These are phyloP conservation scores for Tetrapyrgos nigripes DNA, from an alignment of 1,284 basidiomycete genomes.

Conservation along the genomic window DNA sequence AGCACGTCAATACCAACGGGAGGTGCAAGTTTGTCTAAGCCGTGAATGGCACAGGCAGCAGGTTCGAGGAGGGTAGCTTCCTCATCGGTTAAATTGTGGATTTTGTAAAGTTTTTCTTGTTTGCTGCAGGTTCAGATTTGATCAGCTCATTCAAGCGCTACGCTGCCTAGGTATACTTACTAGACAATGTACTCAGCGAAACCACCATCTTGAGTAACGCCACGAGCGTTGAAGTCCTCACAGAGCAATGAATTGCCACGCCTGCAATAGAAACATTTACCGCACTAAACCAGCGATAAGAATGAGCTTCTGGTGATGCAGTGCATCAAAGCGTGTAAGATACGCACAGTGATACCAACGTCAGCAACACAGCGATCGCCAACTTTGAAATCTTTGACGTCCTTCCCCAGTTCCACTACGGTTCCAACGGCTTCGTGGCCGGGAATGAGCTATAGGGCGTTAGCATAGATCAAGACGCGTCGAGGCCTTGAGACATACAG, in stretches of 20 bases:
- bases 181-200: slow-evolving; percentile 83
- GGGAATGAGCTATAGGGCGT: slow-evolving; percentile 62
- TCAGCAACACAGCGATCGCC: slow-evolving; percentile 82
- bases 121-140: slow-evolving; percentile 42
- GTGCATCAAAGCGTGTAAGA: too few relatives aligned
- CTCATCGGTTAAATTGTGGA: slow-evolving; percentile 84
- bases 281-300: slow-evolving; percentile 52
- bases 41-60: slow-evolving; percentile 90
- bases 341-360: slow-evolving; percentile 55
- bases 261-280: slow-evolving; percentile 79
- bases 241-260: slow-evolving; percentile 72
- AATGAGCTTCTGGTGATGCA: background rate
- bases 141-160: background rate
- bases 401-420: slow-evolving; percentile 69
- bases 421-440: slow-evolving; percentile 80
- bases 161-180: slow-evolving; percentile 44
- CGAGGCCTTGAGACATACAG: slow-evolving; percentile 39
- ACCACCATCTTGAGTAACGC: slow-evolving; percentile 77
- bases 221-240: slow-evolving; percentile 74
- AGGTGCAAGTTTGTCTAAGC: slow-evolving; percentile 83
- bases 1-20: slow-evolving; percentile 84
- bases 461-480: slow-evolving; percentile 17
- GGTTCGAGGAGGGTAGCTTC: slow-evolving; percentile 90
- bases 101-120: slow-evolving; percentile 81
- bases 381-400: slow-evolving; percentile 68